phyloP scores from a whole-genome alignment of 768 basidiomycete genomes.

The Naematelia encephala region DNA sequence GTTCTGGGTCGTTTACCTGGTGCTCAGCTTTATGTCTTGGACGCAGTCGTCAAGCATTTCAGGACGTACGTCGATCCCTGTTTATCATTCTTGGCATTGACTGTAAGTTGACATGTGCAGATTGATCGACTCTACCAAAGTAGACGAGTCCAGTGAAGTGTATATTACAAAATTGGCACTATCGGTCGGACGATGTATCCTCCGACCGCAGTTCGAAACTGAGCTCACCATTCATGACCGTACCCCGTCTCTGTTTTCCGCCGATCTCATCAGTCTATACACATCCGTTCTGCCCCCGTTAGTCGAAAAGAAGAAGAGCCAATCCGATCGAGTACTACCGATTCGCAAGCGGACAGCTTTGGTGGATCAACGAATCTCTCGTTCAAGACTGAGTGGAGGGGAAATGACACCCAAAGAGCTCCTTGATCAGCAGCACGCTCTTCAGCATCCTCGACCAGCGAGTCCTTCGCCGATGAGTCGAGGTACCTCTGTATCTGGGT shows the following conservation, averaged over 20 bases:
- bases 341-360: slow-evolving; percentile 80
- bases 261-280: slow-evolving; percentile 78
- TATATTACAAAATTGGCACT: slow-evolving; percentile 84
- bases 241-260: slow-evolving; percentile 75
- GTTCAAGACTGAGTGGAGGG: slow-evolving; percentile 65
- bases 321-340: slow-evolving; percentile 79
- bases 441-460: slow-evolving; percentile 50
- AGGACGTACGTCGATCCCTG: slow-evolving; percentile 57
- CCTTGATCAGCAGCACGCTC: slow-evolving; percentile 57
- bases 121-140: slow-evolving; percentile 65
- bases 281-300: slow-evolving; percentile 71
- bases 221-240: slow-evolving; percentile 87
- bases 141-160: slow-evolving; percentile 69
- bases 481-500: neutral
- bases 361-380: slow-evolving; percentile 81
- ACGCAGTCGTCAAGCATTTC: slow-evolving; percentile 72
- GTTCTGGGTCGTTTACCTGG: slow-evolving; percentile 70
- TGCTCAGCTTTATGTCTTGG: slow-evolving; percentile 75
- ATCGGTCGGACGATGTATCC: slow-evolving; percentile 81
- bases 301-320: slow-evolving; percentile 77
- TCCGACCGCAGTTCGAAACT: slow-evolving; percentile 77
- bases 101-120: slow-evolving; percentile 50
- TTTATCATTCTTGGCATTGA: neutral
- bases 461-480: neutral
- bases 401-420: slow-evolving; percentile 69